phyloP scores from a whole-genome alignment of 768 basidiomycete genomes.

The Macrolepiota albuminosa region DNA sequence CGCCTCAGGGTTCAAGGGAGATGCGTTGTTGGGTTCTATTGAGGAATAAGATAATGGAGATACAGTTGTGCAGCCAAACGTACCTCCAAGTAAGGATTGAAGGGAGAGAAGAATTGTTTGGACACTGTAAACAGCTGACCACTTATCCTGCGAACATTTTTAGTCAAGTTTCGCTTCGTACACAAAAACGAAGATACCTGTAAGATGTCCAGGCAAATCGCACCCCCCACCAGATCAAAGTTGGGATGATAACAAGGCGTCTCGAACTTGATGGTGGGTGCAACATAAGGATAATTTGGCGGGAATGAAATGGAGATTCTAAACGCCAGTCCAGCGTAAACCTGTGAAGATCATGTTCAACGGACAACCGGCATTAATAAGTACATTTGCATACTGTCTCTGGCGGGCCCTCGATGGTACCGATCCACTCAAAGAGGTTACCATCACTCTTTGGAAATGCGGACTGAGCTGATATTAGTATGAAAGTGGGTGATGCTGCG shows the following conservation, averaged over 20 bases:
- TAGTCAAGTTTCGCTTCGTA: not conserved
- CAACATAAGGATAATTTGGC: conserved; percentile 81
- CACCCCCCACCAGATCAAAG: conserved; percentile 71
- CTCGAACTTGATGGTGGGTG: conserved; percentile 84
- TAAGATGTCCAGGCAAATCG: conserved; percentile 85
- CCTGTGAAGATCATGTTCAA: conserved; percentile 32
- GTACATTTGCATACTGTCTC: conserved; percentile 49
- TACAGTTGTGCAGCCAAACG: conserved; percentile 19
- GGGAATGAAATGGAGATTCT: conserved; percentile 84
- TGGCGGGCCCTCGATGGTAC: conserved; percentile 78
- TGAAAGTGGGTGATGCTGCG: not conserved
- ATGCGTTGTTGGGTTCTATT: conserved; percentile 89
- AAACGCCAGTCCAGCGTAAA: conserved; percentile 77
- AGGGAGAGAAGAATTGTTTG: conserved; percentile 85
- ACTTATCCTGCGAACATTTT: conserved; percentile 61
- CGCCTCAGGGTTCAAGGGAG: conserved; percentile 85
- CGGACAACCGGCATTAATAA: not conserved
- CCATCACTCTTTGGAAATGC: conserved; percentile 87
- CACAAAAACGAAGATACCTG: conserved; percentile 44
- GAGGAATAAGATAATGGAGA: not conserved
- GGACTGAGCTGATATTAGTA: conserved; percentile 43
- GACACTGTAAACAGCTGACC: conserved; percentile 91
- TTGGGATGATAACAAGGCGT: conserved; percentile 92
- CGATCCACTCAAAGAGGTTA: conserved; percentile 87
- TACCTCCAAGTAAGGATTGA: conserved; percentile 85